Base-by-base conservation (phyloP, 306 rosid species). In the Cicer arietinum region DNA sequence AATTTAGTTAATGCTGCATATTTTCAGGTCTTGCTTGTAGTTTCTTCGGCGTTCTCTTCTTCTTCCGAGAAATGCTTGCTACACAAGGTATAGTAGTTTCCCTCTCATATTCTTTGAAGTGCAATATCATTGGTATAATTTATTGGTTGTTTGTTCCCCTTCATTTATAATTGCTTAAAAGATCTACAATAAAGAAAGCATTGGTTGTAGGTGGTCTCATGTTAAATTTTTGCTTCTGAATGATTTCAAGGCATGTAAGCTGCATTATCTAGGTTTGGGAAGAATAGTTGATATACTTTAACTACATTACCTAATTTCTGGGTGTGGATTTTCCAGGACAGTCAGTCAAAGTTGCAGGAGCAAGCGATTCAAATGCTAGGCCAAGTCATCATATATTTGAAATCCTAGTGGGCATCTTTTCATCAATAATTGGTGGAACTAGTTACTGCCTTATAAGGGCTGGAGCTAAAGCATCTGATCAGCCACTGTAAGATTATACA, bases 21-120 rank as follows among this genome's bases (percentile, higher is more conserved):
- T 53, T 73, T 87, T 56, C 89, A 92, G 97, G 89, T 85, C 85
- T 92, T 54, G 88, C 90, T 40, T 92, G 97, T 81, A 90, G 97
- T 85, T 92, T 85, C 84, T 87, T 90, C 53, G 96, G 97, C 7
- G 93, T 92, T 64, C 85, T 92, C 77, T 85, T 90, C 77, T 81
- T 86, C 80, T 90, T 83, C 41, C 87, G 76, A 54, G 87, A 85
- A 67, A 71, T 83, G 81, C 91, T 88, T 69, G 82, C 92, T 40
- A 69, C 77, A 35, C 80, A 84, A 83, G 97, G 96, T 92, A 88
- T 60, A 75, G 56, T 43, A 25, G 54, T 53, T 53, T 72, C 61
- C 68, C 43, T 58, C 37, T 73, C 53, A 20, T 67, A 53, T 16
- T 81, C 35, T 73, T 77, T 8, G 52, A 47, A 50, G 67, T 54